Conservation (phyloP, 2,329 filamentous ascomycete genomes). For the Fusarium duplospermum region DNA sequence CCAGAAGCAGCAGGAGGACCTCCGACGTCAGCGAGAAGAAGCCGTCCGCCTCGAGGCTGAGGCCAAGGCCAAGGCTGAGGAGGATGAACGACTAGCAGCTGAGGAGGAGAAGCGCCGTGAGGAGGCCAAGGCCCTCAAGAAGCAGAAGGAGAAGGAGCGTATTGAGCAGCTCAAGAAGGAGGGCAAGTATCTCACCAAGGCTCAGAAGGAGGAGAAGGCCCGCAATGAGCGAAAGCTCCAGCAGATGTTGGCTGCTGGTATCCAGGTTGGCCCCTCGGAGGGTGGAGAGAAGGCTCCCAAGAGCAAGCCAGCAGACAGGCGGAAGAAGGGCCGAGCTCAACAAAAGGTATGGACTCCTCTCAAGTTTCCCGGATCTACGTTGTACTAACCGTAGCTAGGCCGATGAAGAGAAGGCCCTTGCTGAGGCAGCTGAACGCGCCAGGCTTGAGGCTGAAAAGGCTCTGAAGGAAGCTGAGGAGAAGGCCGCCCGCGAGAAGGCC, state of each 20-base stretch:
- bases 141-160: constrained; percentile 87
- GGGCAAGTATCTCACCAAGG: constrained; percentile 87
- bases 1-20: constrained; percentile 85
- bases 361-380: background rate
- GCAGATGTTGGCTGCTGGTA: constrained; percentile 84
- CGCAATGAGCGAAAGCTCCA: constrained; percentile 83
- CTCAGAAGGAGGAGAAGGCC: constrained; percentile 84
- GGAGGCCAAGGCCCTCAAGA: constrained; percentile 81
- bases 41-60: constrained; percentile 70
- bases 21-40: constrained; percentile 75
- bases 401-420: constrained; percentile 82
- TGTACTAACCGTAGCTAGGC: constrained; percentile 55
- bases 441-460: constrained; percentile 74
- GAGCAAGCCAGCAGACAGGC: constrained; percentile 86
- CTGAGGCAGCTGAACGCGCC: constrained; percentile 81
- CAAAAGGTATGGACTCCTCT: constrained; percentile 59
- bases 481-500: constrained; percentile 68
- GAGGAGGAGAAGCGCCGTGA: constrained; percentile 78
- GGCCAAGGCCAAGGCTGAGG: constrained; percentile 73
- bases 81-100: constrained; percentile 70
- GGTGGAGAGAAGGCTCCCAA: constrained; percentile 70
- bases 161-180: constrained; percentile 90
- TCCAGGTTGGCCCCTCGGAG: constrained; percentile 75
- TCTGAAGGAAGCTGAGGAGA: constrained; percentile 71
- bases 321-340: constrained; percentile 73